Conservation (phyloP, 139 green algal genomes). For the Haematococcus sp. region DNA sequence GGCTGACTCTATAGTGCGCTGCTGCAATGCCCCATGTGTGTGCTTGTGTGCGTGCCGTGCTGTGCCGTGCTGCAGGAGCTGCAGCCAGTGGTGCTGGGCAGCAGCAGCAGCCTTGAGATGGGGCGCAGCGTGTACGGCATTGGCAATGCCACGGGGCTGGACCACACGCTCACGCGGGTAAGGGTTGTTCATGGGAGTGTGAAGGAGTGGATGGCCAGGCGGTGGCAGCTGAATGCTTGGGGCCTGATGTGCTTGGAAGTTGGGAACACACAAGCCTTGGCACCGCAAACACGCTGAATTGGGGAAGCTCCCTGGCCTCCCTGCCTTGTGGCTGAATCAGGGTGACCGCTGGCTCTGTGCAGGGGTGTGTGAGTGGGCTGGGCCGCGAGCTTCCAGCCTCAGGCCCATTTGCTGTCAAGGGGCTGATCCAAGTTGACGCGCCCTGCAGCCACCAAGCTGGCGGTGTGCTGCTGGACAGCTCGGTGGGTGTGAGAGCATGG, state of each 20-base stretch:
- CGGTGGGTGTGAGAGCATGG: slow-evolving; percentile 2
- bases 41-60: too few relatives aligned
- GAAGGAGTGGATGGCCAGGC: too few relatives aligned
- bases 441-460: slow-evolving; percentile 50
- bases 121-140: slow-evolving; percentile 62
- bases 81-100: slow-evolving; percentile 29
- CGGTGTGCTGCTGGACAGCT: slow-evolving; percentile 25
- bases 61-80: slow-evolving; percentile 13
- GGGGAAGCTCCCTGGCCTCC: too few relatives aligned
- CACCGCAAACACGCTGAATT: too few relatives aligned
- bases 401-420: slow-evolving; percentile 20
- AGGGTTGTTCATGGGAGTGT: too few relatives aligned
- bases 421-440: slow-evolving; percentile 75
- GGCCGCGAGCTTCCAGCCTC: slow-evolving; percentile 33
- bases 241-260: too few relatives aligned
- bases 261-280: too few relatives aligned
- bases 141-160: slow-evolving; percentile 76
- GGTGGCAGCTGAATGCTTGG: not conserved
- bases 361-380: slow-evolving; percentile 48
- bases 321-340: too few relatives aligned
- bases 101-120: slow-evolving; percentile 36
- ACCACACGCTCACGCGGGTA: slow-evolving; percentile 71
- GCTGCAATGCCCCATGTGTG: too few relatives aligned
- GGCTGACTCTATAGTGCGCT: too few relatives aligned
- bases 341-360: too few relatives aligned